Evolutionary conservation across 805 yeast species (phyloP), one percentile per base, ranked within the genome.

Genomic region (Zygoascus bituminiphila): DNA sequence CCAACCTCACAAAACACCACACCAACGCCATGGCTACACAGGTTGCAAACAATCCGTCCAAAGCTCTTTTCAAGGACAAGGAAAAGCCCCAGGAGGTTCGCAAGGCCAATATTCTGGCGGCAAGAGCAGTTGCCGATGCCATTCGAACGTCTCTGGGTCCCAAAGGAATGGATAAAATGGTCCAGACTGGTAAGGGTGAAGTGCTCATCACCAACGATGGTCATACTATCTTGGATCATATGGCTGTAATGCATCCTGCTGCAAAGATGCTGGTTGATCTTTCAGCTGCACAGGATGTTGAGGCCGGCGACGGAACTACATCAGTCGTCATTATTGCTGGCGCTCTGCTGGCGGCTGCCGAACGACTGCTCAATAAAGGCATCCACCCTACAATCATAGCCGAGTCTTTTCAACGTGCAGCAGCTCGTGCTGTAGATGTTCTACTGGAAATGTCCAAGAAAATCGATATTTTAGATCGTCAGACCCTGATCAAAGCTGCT

Each of bases 301-400:
- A 89, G 67, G 98, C 98, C n/a, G 99, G 99, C 48, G 99, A 93
- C 65, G 99, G 99, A 55, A 93, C 99, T 29, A 93, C 99, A 0
- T 83, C 96, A 1, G 98, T 93, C 26, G 98, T 94, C 24, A 91
- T 93, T 48, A 74, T 93, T 53, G 87, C 97, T 5, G 99, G 98
- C 33, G 91, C 97, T 4, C 69, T 93, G 44, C 73, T 93, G 48
- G 95, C 91, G 25, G 98, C 98, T 15, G 95, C 98, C 48, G 98
- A 93, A 59, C 82, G 83, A 64, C 73, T 93, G 51, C 76, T 93
- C 59, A 81, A 79, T 57, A 87, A 85, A 65, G 98, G 74, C 2
- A 88, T 93, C 58, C 98, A 93, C 67, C 99, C 99, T 49, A 86
- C 95, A 3, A 77, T 88, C 47, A 88, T 93, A 61, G 88, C 96